Base-by-base conservation (phyloP, 2,329 filamentous ascomycete species). In the Emmonsiellopsis sp. region DNA sequence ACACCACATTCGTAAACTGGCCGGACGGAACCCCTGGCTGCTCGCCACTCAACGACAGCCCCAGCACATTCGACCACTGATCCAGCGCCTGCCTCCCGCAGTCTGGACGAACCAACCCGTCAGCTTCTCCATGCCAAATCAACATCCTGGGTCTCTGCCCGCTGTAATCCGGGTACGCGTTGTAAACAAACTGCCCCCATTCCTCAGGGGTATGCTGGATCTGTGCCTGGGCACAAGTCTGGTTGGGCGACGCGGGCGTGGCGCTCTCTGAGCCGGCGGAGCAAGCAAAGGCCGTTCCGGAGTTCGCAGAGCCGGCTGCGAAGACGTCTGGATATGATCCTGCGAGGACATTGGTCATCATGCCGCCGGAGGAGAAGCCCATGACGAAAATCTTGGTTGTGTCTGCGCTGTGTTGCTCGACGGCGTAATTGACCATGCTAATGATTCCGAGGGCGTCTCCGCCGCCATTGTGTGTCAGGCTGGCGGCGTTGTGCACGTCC, bases 371-470 rank as follows among this genome's bases (percentile, higher is more conserved):
- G 32, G 72, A 76, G 37, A 72, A 67, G 13, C 81, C 81, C 0
- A 77, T 80, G 1, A 78, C 78, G 55, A 76, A 83, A 1, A 83
- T 77, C 52, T 72, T 73, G 57, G 61, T 68, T 32, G 73, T 60
- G 59, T 84, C 76, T 30, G 71, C 79, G 2, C 70, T 68, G 65
- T 83, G 82, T 61, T 72, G 73, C 7, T 63, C 58, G n/a, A 82
- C 64, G 3, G 78, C 72, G 59, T 80, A 82, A 35, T 66, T 70
- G 47, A 83, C 79, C 79, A 84, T 83, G 61, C 79, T 81, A 26
- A 76, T 77, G 54, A 84, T 80, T 0, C 73, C 72, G 44, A 77
- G 75, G 50, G 73, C 78, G 63, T 83, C 77, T 2, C 79, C 78
- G 20, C 80, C 80, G 7, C 78, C 80, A 52, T 78, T 72, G 59